These are phyloP conservation scores for Clonostachys rosea DNA, from an alignment of 2,329 filamentous ascomycete genomes.

Conservation along the genomic window DNA sequence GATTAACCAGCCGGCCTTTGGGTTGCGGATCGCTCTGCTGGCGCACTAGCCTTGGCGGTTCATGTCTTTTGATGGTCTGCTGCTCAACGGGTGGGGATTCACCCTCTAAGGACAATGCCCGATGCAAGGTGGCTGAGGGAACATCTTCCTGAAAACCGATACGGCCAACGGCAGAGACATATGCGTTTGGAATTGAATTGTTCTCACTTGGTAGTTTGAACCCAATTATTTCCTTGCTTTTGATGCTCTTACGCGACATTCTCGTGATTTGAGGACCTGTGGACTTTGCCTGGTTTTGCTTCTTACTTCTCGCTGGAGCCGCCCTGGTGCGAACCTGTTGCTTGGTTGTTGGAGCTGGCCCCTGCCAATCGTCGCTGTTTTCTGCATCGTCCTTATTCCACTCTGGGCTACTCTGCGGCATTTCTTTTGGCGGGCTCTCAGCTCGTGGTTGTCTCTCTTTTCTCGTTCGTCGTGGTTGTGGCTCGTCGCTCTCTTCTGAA, in stretches of 20 bases:
- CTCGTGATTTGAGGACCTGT: slow-evolving; percentile 3
- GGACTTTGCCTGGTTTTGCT: neutral
- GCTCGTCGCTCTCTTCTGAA: neutral
- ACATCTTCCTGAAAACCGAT: neutral
- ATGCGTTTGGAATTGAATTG: neutral
- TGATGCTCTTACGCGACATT: slow-evolving; percentile 34
- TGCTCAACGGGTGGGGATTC: too few species aligned
- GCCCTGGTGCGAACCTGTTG: neutral
- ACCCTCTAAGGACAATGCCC: too few species aligned
- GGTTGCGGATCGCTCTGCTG: neutral
- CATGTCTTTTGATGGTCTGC: too few species aligned
- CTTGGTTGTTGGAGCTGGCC: neutral
- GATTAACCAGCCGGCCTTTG: slow-evolving; percentile 30
- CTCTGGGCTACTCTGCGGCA: neutral
- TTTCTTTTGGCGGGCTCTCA: neutral
- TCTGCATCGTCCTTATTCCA: neutral
- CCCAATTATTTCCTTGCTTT: slow-evolving; percentile 42
- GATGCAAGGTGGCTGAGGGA: too few species aligned
- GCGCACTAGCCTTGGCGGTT: too few species aligned
- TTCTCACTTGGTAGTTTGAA: slow-evolving; percentile 15
- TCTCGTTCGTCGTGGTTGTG: neutral
- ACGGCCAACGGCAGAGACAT: neutral
- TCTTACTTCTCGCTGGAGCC: neutral
- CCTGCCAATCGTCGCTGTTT: neutral
- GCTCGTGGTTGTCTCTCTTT: neutral